Base-by-base conservation (phyloP, 1,284 basidiomycete genomes). In the Melanopsichium pennsylvanicum region DNA sequence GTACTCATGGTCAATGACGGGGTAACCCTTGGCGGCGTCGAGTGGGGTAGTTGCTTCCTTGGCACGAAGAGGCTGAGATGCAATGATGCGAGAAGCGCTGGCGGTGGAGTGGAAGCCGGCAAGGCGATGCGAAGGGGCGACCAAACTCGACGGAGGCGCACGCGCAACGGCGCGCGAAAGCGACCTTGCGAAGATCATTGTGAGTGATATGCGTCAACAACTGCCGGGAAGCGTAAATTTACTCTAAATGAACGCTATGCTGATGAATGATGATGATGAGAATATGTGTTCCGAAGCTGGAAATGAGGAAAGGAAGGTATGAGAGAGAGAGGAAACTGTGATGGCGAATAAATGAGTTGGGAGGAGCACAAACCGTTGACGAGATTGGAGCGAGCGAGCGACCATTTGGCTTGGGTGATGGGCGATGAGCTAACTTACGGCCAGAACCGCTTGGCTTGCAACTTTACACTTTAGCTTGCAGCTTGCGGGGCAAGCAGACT, bases 1-100 rank as follows among this genome's bases (percentile, higher is more conserved):
- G 70, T 78, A 71, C 81, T 86, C 85, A 82, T 98, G 95, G 82
- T 99, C 95, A 79, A 98, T 94, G 72, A 99, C 85, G 32, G 94
- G 92, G 83, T 98, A 97, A 88, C 91, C 85, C 48, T 74, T 74
- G 35, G 70, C 66, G 34, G 76, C 72, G 51, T 78, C 76, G 41
- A 73, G 67, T 0, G 72, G 69, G 4, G 51, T 49, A 13, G 88
- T 86, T 78, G 89, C 90, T 83, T 92, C 88, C 83, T 92, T 86
- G 23, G 92, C 92, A 80, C 88, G 90, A 64, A 89, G 85, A 23
- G 91, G 89, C 79, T 87, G 89, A 35, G 89, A 89, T 35, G 88
- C 87, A 61, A 88, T 88, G 74, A 93, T 85, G 76, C 85, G 87
- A 59, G 71, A 72, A 35, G 69, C 76, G 33, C 45, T 54, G 26